Conservation (phyloP, 1,284 basidiomycete species). For the Irpex lacteus region DNA sequence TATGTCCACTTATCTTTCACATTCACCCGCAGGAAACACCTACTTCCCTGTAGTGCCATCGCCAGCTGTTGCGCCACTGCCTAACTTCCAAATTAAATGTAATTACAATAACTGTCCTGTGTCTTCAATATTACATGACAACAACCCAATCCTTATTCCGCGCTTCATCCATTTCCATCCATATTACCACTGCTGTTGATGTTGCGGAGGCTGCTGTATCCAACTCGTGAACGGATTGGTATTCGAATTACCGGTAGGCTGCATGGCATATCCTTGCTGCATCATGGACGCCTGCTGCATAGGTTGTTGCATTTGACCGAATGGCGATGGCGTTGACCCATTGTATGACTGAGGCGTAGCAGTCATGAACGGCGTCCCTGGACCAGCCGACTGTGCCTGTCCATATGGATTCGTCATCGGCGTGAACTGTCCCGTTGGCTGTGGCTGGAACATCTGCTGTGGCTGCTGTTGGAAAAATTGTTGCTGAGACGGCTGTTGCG, state of each 20-base stretch:
- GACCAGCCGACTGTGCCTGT: constrained; percentile 10
- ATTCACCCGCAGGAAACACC: background rate
- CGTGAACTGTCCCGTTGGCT: constrained; percentile 2
- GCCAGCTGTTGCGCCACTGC: background rate
- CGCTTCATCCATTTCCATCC: background rate
- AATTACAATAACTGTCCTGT: background rate
- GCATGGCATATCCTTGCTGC: constrained; percentile 10
- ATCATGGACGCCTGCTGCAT: constrained; percentile 8
- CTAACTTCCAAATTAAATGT: background rate
- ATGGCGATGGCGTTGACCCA: constrained; percentile 18
- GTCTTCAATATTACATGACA: background rate
- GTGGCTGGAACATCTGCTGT: constrained; percentile 8
- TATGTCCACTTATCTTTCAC: background rate
- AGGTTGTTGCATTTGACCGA: constrained; percentile 19
- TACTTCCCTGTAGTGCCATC: too few species aligned
- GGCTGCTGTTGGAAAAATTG: constrained; percentile 8
- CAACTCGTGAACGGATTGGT: constrained; percentile 31
- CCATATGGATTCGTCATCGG: constrained; percentile 7
- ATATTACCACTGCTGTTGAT: constrained; percentile 10
- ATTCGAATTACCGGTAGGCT: background rate
- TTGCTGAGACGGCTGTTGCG: constrained; percentile 15
- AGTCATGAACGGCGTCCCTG: constrained; percentile 6
- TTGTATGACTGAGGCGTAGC: constrained; percentile 4
- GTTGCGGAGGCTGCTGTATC: constrained; percentile 20
- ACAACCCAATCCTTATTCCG: background rate